phyloP scores from a whole-genome alignment of 1,284 basidiomycete genomes.

The Chiua sp. region DNA sequence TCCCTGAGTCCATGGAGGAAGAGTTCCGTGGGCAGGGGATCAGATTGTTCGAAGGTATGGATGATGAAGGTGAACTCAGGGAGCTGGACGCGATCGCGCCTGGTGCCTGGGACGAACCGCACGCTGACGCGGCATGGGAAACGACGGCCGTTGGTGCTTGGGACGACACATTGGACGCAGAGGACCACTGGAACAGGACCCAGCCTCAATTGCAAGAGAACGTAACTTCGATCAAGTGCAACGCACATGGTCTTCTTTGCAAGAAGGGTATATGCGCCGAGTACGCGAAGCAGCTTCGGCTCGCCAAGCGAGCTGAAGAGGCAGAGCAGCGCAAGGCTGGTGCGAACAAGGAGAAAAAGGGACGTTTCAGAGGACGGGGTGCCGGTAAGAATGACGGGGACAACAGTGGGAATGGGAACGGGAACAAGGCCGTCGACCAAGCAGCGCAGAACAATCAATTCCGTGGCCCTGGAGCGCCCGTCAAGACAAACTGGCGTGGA shows the following conservation, averaged over 20 bases:
- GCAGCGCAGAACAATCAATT: slow-evolving; percentile 26
- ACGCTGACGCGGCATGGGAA: slow-evolving; percentile 14
- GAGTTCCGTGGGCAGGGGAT: slow-evolving; percentile 34
- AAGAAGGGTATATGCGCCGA: slow-evolving; percentile 51
- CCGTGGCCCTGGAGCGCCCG: slow-evolving; percentile 39
- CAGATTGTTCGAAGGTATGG: slow-evolving; percentile 9
- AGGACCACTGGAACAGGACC: slow-evolving; percentile 22
- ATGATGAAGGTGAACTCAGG: slow-evolving; percentile 15
- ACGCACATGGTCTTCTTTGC: slow-evolving; percentile 45
- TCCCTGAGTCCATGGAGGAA: slow-evolving; percentile 34
- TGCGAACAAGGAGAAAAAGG: slow-evolving; percentile 29
- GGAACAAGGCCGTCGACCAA: slow-evolving; percentile 4
- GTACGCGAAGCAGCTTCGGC: slow-evolving; percentile 40
- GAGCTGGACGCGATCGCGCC: slow-evolving; percentile 35
- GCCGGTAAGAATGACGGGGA: slow-evolving; percentile 15
- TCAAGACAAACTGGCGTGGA: slow-evolving; percentile 38
- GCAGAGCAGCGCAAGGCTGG: slow-evolving; percentile 22
- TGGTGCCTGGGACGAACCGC: slow-evolving; percentile 19
- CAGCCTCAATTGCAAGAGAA: slow-evolving; percentile 9
- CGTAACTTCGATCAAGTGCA: slow-evolving; percentile 36
- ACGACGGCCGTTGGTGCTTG: neutral
- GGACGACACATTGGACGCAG: slow-evolving; percentile 25
- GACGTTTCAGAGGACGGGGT: slow-evolving; percentile 11
- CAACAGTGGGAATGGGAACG: neutral
- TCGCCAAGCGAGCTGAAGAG: slow-evolving; percentile 32